Percentiles rank a stretch among this genome's conserved stretches.
These are phyloP conservation scores for Cyberlindnera japonica DNA, from an alignment of 805 yeast species.

Conservation along the genomic window DNA sequence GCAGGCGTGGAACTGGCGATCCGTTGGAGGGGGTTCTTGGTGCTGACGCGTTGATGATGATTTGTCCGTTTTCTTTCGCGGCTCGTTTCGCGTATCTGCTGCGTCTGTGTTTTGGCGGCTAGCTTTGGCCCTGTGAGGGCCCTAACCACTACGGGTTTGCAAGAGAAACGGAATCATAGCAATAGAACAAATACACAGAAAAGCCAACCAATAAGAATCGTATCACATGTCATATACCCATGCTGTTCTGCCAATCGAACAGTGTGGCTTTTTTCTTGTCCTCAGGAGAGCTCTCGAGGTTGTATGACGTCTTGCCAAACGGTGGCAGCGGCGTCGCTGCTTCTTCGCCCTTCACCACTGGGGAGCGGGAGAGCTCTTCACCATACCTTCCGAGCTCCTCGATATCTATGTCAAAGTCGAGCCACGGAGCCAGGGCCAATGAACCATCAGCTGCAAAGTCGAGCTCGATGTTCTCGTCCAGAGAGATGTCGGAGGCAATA, in stretches of 20 bases:
- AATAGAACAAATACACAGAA: no score
- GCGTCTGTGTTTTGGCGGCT: no score
- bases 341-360: conserved; percentile 2
- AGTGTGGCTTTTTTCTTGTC: conserved; percentile 13
- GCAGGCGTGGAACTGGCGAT: no score
- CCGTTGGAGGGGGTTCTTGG: no score
- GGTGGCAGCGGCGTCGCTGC: not conserved
- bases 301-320: no score
- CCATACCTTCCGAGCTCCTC: conserved; percentile 13
- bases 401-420: conserved; percentile 40
- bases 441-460: conserved; percentile 85
- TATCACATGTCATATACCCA: not conserved
- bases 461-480: conserved; percentile 29
- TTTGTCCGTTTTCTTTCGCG: no score
- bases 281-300: not conserved
- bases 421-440: conserved; percentile 65
- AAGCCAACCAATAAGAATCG: no score
- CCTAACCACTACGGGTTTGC: no score
- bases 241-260: conserved; percentile 27
- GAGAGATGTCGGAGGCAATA: conserved; percentile 8
- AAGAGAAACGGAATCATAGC: no score
- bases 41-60: not conserved
- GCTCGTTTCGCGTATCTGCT: no score
- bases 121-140: no score
- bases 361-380: conserved; percentile 4